Base-by-base conservation (phyloP, 2,329 filamentous ascomycete species). In the Cladosporium austrohemisphaericum region DNA sequence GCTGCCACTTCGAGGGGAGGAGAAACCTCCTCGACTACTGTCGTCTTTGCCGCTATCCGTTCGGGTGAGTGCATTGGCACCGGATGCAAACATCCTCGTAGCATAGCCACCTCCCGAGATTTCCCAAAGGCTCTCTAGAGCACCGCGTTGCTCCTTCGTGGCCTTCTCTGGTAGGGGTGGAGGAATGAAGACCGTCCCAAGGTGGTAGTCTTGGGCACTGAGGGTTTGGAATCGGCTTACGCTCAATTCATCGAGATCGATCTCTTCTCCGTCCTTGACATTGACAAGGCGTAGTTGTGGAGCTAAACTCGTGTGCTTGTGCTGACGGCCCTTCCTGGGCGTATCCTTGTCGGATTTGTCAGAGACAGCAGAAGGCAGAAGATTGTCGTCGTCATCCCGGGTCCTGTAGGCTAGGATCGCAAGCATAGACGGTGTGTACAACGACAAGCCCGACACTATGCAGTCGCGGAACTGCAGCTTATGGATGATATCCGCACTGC, bases 371-470 rank as follows among this genome's bases (percentile, higher is more conserved):
- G 44, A 22, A 2, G 10, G 72, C 69, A 62, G 74, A 65, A 26
- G 66, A 8, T 84, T 78, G 11, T 83, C 79, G n/a, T 86, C 79
- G 7, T 84, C 76, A 37, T 89, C 86, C 29, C 84, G 81, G 53
- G 84, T 84, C 62, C 90, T 84, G 71, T 94, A 96, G 64, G 91
- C 91, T 71, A 98, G 85, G 62, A 97, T 86, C 61, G 95, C 80
- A 68, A 98, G 78, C 59, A 95, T 77, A 65, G 82, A 93, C 65
- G 89, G 88, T 65, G 90, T 95, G 82, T 96, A 97, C 70, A 98
- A 78, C 57, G 92, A 94, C 69, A 98, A 86, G 62, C 93, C 93
- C 66, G 93, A 95, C 75, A 98, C 89, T 68, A 95, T 90, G 76
- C 93, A 97, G 73, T 98, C 93, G 71, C 93, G 68, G 59, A 76